phyloP scores from a whole-genome alignment of 768 basidiomycete species.

The Auriscalpium vulgare region DNA sequence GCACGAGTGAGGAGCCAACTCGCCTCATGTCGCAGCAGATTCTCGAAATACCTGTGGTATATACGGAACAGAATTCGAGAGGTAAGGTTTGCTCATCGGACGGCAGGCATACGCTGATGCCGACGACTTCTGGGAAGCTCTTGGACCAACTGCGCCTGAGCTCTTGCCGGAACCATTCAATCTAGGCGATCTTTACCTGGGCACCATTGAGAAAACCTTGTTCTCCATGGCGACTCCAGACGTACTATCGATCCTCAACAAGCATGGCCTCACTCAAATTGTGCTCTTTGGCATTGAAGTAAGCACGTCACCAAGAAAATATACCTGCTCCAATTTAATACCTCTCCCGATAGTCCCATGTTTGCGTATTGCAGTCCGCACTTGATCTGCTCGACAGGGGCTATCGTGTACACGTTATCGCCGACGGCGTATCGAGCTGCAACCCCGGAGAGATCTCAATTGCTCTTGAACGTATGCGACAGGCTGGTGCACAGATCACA shows the following conservation, averaged over 20 bases:
- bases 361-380: constrained; percentile 82
- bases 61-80: constrained; percentile 78
- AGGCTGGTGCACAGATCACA: constrained; percentile 67
- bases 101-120: not conserved
- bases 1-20: not conserved
- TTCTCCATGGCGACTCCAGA: constrained; percentile 84
- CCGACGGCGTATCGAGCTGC: constrained; percentile 79
- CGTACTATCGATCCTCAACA: constrained; percentile 42
- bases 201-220: constrained; percentile 63
- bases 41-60: constrained; percentile 63
- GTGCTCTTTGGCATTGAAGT: constrained; percentile 89
- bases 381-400: constrained; percentile 51
- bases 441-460: constrained; percentile 74
- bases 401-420: constrained; percentile 59
- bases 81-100: constrained; percentile 33
- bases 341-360: constrained; percentile 52
- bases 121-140: constrained; percentile 30
- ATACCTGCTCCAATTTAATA: not conserved
- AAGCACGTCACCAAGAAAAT: constrained; percentile 13
- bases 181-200: constrained; percentile 50
- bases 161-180: constrained; percentile 38
- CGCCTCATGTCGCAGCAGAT: constrained; percentile 29
- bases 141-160: constrained; percentile 62
- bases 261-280: constrained; percentile 45
- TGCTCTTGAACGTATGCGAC: constrained; percentile 61